Conservation (phyloP, 805 yeast genomes). For the Nakazawaea pomicola region DNA sequence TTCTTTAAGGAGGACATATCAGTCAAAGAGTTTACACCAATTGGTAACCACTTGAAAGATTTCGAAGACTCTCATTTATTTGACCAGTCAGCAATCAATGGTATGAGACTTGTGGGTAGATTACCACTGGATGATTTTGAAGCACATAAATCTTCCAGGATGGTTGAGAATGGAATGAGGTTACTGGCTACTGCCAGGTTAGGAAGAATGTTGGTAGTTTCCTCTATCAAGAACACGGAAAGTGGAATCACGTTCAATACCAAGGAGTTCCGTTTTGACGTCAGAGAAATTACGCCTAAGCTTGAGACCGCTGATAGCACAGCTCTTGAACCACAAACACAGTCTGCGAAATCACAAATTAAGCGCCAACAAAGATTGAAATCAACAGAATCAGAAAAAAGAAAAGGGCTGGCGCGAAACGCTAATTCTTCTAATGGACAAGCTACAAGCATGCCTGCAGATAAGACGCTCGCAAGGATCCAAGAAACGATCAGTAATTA, state of each 20-base stretch:
- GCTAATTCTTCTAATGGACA: no score
- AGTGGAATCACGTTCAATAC: conserved; percentile 23
- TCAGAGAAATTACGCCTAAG: conserved; percentile 24
- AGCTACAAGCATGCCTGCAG: no score
- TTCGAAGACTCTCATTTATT: conserved; percentile 53
- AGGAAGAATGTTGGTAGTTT: conserved; percentile 23
- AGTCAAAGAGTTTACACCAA: conserved; percentile 53
- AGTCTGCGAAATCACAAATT: background rate
- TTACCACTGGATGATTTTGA: conserved; percentile 17
- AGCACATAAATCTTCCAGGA: conserved; percentile 21
- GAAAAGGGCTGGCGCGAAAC: no score
- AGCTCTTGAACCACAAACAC: no score
- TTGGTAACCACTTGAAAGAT: conserved; percentile 51
- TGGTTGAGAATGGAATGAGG: conserved; percentile 28
- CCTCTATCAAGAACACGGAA: conserved; percentile 16
- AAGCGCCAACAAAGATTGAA: background rate
- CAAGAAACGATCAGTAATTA: conserved; percentile 6
- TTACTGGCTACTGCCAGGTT: conserved; percentile 28
- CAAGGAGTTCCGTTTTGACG: conserved; percentile 13
- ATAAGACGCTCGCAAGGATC: conserved; percentile 1
- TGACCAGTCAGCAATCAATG: conserved; percentile 23
- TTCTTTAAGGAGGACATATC: conserved; percentile 62
- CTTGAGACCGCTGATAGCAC: no score
- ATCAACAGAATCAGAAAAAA: background rate
- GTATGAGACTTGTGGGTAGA: conserved; percentile 29